A percentile compares a stretch with the other conserved stretches of the same genome.
phyloP scores from a whole-genome alignment of 345 rosid genomes.

The Pugionium cornutum region DNA sequence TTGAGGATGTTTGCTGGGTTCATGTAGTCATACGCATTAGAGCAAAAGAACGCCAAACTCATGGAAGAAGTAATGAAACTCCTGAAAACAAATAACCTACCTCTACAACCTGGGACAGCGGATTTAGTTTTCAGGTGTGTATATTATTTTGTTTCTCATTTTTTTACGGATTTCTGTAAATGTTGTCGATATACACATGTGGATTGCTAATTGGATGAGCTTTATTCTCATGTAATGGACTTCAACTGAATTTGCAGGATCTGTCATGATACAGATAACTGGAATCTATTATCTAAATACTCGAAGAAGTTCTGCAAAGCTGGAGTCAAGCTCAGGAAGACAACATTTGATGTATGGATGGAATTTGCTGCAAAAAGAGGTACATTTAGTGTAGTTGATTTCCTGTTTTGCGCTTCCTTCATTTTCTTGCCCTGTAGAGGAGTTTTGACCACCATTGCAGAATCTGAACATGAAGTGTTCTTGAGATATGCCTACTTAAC shows the following conservation, averaged over 20 bases:
- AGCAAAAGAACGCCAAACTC: slow-evolving; percentile 53
- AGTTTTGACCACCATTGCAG: not conserved
- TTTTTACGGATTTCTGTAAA: not conserved
- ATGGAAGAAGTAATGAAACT: slow-evolving; percentile 71
- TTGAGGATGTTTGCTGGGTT: slow-evolving; percentile 24
- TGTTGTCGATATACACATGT: not conserved
- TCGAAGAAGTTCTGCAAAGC: slow-evolving; percentile 62
- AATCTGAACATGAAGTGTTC: slow-evolving; percentile 8
- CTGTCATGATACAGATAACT: slow-evolving; percentile 61
- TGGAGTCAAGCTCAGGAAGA: slow-evolving; percentile 67
- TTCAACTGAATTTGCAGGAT: slow-evolving; percentile 56
- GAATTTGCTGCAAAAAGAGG: slow-evolving; percentile 77
- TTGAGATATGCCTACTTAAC: slow-evolving; percentile 4
- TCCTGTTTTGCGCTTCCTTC: not conserved
- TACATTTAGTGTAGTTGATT: slow-evolving; percentile 26
- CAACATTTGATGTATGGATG: slow-evolving; percentile 84
- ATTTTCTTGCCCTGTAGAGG: not conserved
- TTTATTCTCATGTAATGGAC: slow-evolving; percentile 26
- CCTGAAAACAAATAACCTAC: slow-evolving; percentile 54
- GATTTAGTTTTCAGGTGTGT: slow-evolving; percentile 77
- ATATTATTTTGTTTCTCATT: not conserved
- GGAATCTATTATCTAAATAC: slow-evolving; percentile 71
- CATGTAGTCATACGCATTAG: slow-evolving; percentile 65
- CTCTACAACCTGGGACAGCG: slow-evolving; percentile 78
- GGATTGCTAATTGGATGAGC: not conserved